Conservation (phyloP, 2,329 filamentous ascomycete genomes). For the Clarireedia homoeocarpa region DNA sequence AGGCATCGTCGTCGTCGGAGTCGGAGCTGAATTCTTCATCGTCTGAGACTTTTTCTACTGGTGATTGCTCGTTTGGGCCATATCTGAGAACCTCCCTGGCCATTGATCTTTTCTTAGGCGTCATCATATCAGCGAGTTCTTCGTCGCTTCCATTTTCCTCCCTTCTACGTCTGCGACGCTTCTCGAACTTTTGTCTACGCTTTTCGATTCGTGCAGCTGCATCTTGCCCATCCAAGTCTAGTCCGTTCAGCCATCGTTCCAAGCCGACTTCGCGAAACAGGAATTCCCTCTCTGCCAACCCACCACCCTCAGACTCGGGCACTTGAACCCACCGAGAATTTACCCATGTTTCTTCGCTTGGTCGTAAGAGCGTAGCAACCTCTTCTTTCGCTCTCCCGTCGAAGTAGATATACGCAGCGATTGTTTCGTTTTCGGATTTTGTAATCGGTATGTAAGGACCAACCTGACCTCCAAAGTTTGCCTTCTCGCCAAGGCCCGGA, state of each 20-base stretch:
- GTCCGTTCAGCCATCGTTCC: constrained; percentile 91
- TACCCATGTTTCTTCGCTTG: constrained; percentile 97
- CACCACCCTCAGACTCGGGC: constrained; percentile 82
- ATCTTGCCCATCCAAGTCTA: constrained; percentile 91
- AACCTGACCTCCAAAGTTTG: constrained; percentile 49
- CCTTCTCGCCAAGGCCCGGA: constrained; percentile 45
- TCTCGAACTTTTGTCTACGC: constrained; percentile 72
- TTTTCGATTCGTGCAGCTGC: constrained; percentile 85
- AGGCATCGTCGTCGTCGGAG: constrained; percentile 67
- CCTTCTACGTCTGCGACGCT: constrained; percentile 57
- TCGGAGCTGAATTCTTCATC: constrained; percentile 65
- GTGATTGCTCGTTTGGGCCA: constrained; percentile 65
- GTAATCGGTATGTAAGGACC: constrained; percentile 89
- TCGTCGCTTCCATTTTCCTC: constrained; percentile 40
- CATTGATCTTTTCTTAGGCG: constrained; percentile 19
- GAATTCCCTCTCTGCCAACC: constrained; percentile 92
- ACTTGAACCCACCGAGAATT: constrained; percentile 97
- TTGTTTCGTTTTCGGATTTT: constrained; percentile 88
- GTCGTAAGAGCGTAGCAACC: constrained; percentile 84
- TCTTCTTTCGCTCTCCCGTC: constrained; percentile 93
- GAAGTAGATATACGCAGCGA: constrained; percentile 98
- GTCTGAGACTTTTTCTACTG: constrained; percentile 60
- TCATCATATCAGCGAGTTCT: constrained; percentile 34
- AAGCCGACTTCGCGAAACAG: constrained; percentile 94
- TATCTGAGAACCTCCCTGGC: constrained; percentile 64